Evolutionary conservation across 257 asterid genomes (phyloP).

Genomic region (Jacaranda mimosifolia): DNA sequence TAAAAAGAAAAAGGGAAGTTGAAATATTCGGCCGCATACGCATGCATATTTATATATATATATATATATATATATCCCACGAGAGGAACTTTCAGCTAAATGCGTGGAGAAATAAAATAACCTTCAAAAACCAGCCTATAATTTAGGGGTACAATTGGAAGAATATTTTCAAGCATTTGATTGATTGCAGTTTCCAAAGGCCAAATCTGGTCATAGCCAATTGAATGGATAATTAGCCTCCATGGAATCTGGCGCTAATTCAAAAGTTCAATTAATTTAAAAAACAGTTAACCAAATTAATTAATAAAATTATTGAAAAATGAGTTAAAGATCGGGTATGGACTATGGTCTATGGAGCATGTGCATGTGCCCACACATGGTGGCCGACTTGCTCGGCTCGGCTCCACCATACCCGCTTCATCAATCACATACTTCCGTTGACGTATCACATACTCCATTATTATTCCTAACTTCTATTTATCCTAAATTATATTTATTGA

Average conservation of each 20-base stretch:
- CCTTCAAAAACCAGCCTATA: constrained; percentile 12
- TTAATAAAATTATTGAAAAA: background rate
- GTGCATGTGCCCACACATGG: constrained; percentile 45
- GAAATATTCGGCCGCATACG: background rate
- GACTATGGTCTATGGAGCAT: no score
- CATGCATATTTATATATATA: no score
- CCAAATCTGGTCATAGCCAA: background rate
- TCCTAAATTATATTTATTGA: no score
- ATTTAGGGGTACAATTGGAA: background rate
- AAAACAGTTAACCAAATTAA: constrained; percentile 5
- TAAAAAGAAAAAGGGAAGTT: background rate
- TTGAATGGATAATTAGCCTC: constrained; percentile 27
- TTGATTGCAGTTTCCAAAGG: background rate
- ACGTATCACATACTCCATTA: no score
- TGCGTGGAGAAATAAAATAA: constrained; percentile 26
- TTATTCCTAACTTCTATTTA: no score
- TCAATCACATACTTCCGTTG: constrained; percentile 1
- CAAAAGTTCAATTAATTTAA: background rate
- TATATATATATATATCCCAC: no score
- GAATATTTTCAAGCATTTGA: constrained; percentile 5
- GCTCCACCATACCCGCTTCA: constrained; percentile 49
- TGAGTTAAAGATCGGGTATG: constrained; percentile 20
- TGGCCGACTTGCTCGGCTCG: constrained; percentile 35
- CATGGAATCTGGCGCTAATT: constrained; percentile 17
- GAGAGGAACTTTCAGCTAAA: no score